Evolutionary conservation across 2,329 filamentous ascomycete species (phyloP), one percentile per base, ranked within the genome.

Genomic region (Ceratocystis colombiana): DNA sequence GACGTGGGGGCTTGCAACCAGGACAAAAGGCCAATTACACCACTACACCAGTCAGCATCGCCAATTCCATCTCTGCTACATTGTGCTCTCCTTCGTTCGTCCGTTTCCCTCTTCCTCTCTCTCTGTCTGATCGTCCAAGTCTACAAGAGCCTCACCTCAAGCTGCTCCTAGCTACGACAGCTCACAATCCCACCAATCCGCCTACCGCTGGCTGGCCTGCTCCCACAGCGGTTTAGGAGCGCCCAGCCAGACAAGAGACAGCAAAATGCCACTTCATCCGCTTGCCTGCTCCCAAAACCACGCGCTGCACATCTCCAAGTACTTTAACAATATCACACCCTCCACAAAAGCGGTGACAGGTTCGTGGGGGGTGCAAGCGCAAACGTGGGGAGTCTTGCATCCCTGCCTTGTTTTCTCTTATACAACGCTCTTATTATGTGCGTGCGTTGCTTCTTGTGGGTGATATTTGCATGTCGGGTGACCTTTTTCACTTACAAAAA

Each of bases 341-440:
- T 57, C 53, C 53, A 62, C 61, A 63, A 63, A 63, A 63, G 61
- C 61, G 61, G 61, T 63, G 61, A 63, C 61, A 33, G 61, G 28
- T 63, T 48, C 61, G 61, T 63, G 44, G 44, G 61, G 53, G 53
- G 53, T 57, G 53, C 53, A 63, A 41, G 61, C 25, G 61, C 61
- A 63, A 63, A 63, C 61, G 61, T 63, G 61, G 61, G 61, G 61
- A 63, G 44, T 46, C 41, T 30, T 22, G 15, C 5, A 63, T 63
- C 61, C 61, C 41, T 63, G 53, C 20, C 28, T 41, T 17, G 53
- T 57, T 57, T 57, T 57, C 53, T 57, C 53, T 30, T 57, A 57
- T 33, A 33, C 53, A 57, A 7, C 28, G 53, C 53, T 57, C 22
- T 57, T 57, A 30, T 57, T 57, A 20, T 57, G 25, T 57, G 53